These are phyloP conservation scores for Exophiala alcalophila DNA, from an alignment of 2,329 filamentous ascomycete species.

Conservation along the genomic window DNA sequence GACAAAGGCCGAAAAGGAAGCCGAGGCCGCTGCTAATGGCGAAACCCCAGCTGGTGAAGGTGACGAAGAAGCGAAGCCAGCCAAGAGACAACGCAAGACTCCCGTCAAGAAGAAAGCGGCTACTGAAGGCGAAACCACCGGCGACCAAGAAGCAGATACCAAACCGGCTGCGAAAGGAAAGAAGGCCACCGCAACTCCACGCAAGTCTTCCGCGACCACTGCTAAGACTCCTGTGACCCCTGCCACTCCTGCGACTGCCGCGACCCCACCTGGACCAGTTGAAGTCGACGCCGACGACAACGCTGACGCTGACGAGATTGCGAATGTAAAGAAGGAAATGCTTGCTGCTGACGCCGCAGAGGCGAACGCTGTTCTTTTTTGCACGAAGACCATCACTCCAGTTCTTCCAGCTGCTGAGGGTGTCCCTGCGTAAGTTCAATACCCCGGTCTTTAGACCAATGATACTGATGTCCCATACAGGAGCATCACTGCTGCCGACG, in stretches of 20 bases:
- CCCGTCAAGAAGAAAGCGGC: slow-evolving; percentile 30
- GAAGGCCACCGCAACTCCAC: slow-evolving; percentile 5
- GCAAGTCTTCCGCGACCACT: slow-evolving; percentile 6
- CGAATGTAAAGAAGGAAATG: slow-evolving; percentile 12
- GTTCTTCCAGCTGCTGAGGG: neutral
- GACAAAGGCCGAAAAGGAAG: slow-evolving; percentile 25
- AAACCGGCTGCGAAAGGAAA: slow-evolving; percentile 7
- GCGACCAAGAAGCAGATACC: slow-evolving; percentile 6
- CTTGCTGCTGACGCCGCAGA: slow-evolving; percentile 3
- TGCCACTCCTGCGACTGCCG: neutral
- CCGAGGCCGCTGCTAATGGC: slow-evolving; percentile 21
- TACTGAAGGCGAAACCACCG: slow-evolving; percentile 10
- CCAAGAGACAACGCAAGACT: slow-evolving; percentile 23
- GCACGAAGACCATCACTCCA: slow-evolving; percentile 3
- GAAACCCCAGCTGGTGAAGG: slow-evolving; percentile 6
- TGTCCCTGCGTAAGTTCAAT: slow-evolving; percentile 11
- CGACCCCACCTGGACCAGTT: too few relatives aligned
- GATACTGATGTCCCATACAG: too few relatives aligned
- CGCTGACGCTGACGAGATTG: neutral
- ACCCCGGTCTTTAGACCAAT: too few relatives aligned
- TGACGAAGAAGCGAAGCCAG: slow-evolving; percentile 18
- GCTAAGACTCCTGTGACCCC: neutral
- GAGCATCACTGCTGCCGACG: neutral
- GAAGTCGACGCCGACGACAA: neutral
- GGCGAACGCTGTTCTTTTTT: slow-evolving; percentile 4